Base-by-base conservation (phyloP, 805 yeast species). In the Metschnikowia arizonensis region DNA sequence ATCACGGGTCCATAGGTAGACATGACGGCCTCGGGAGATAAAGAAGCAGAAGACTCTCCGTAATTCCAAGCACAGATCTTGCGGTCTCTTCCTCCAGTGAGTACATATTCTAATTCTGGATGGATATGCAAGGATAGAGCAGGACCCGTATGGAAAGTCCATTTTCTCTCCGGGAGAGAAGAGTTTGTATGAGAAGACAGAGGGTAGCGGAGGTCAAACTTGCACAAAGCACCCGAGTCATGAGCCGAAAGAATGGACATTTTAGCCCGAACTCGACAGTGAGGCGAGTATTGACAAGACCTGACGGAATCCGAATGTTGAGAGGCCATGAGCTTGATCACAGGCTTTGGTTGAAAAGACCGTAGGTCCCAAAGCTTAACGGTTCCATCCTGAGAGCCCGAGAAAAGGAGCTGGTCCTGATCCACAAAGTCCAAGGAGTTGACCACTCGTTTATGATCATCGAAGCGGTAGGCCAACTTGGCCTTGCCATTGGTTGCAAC, bases 31-130 rank as follows among this genome's bases (percentile, higher is more conserved):
- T 87, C 91, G 0, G 97, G 96, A 3, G 65, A 42, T 29, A 50
- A 44, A 41, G 61, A 52, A 40, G 49, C 54, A 3, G 55, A 30
- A 5, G 53, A 32, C 12, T 68, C 73, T 2, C 67, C 61, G 49
- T 66, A 71, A 45, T 68, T 83, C 91, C 95, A 88, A 3, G 85
- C 80, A 49, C 85, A 88, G 29, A 85, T 72, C 53, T 82, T 83
- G 43, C 85, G 83, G 64, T 93, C 99, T 56, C 97, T 74, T 6
- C 99, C 99, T 12, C 97, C 97, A 17, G 96, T 87, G 4, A 83
- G 82, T 17, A 93, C 77, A 56, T 83, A 86, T 50, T 90, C 96
- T 30, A 74, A 61, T 31, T 81, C 82, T 0, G 95, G 95, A 59
- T 90, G 96, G 82, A 96, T 89, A 56, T 88, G 89, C 4, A 93